Percentiles rank a stretch among this genome's conserved stretches.
Conservation (phyloP, 495 filamentous ascomycete species). For the Neurospora discreta region DNA sequence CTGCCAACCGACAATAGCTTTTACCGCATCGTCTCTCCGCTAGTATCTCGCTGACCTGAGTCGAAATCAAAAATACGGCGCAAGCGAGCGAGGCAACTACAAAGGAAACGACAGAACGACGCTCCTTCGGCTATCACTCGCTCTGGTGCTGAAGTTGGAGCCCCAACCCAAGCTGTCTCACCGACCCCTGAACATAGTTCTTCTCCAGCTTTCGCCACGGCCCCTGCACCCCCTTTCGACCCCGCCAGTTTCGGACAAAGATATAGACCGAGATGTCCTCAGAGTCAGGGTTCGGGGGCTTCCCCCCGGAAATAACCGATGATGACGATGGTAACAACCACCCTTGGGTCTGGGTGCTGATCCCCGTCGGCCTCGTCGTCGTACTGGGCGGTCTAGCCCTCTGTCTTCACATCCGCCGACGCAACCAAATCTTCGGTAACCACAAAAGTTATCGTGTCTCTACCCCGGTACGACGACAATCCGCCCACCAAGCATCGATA, state of each 20-base stretch:
- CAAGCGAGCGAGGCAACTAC: background rate
- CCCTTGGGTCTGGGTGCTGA: constrained; percentile 12
- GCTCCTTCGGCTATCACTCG: background rate
- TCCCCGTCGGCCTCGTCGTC: constrained; percentile 13
- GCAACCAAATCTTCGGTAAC: background rate
- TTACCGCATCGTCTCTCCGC: background rate
- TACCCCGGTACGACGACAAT: background rate
- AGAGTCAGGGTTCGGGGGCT: background rate
- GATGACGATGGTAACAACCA: background rate
- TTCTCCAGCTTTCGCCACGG: background rate
- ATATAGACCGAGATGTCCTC: background rate
- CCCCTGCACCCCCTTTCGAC: background rate
- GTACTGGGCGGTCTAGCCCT: constrained; percentile 7
- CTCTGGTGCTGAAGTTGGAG: background rate
- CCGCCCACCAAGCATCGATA: background rate
- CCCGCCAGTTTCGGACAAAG: background rate
- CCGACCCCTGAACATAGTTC: background rate
- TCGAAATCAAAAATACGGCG: background rate
- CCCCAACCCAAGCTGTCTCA: background rate
- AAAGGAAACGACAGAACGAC: background rate
- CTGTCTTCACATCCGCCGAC: constrained; percentile 8
- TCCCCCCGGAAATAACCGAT: background rate
- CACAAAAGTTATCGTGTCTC: background rate
- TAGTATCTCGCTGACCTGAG: background rate
- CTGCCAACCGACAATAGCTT: background rate